Conservation (phyloP, 768 basidiomycete genomes). For the Amyloporia xantha region DNA sequence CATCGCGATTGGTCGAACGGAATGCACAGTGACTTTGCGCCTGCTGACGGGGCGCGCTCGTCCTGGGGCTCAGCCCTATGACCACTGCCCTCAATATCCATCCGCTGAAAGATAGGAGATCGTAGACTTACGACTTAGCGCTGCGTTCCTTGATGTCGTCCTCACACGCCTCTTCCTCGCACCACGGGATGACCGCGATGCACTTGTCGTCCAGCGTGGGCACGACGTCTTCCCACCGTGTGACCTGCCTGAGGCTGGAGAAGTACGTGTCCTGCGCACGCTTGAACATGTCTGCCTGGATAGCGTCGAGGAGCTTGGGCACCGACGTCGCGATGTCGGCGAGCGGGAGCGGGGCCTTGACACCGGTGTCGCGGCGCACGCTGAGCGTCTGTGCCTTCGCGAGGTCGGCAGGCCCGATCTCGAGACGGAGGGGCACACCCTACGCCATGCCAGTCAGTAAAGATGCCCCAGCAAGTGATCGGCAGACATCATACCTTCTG, state of each 20-base stretch:
- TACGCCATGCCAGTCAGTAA: slow-evolving; percentile 22
- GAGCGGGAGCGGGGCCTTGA: slow-evolving; percentile 50
- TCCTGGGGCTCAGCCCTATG: slow-evolving; percentile 79
- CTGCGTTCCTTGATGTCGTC: slow-evolving; percentile 97
- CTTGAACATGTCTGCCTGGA: slow-evolving; percentile 84
- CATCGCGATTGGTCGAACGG: slow-evolving; percentile 89
- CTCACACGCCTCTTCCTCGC: slow-evolving; percentile 87
- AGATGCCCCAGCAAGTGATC: too few relatives aligned
- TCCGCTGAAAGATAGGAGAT: slow-evolving; percentile 4
- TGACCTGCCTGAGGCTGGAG: slow-evolving; percentile 63
- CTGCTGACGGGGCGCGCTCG: slow-evolving; percentile 93
- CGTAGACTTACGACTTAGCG: slow-evolving; percentile 62
- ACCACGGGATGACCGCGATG: slow-evolving; percentile 91
- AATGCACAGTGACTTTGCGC: slow-evolving; percentile 94
- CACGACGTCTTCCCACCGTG: slow-evolving; percentile 89
- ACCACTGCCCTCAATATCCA: slow-evolving; percentile 3
- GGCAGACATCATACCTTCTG: slow-evolving; percentile 61
- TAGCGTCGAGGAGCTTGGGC: slow-evolving; percentile 66
- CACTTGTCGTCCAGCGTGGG: slow-evolving; percentile 86
- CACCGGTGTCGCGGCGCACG: slow-evolving; percentile 78
- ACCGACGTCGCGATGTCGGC: slow-evolving; percentile 43
- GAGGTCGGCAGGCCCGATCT: slow-evolving; percentile 92
- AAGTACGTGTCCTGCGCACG: slow-evolving; percentile 72
- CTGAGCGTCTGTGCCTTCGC: slow-evolving; percentile 72
- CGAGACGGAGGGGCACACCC: slow-evolving; percentile 96